Conservation (phyloP, 2,329 filamentous ascomycete genomes). For the Chaetothyriales sp. region DNA sequence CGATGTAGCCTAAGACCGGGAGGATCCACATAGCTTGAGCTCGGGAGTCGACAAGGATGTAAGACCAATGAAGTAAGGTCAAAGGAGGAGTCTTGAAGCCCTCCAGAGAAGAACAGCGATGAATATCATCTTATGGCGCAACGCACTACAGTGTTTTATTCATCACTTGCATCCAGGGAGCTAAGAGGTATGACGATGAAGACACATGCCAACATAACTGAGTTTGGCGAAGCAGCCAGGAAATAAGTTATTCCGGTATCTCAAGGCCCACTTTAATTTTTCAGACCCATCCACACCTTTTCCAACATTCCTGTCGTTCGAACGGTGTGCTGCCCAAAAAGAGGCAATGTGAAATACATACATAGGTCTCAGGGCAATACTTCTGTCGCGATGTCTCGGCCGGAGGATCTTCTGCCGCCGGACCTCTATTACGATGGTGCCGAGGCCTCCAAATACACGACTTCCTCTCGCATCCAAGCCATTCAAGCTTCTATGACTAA, state of each 20-base stretch:
- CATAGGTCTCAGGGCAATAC: background rate
- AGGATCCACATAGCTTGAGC: conserved; percentile 73
- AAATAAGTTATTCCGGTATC: background rate
- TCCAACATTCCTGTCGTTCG: too few species aligned
- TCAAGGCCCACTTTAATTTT: too few species aligned
- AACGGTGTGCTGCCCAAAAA: background rate
- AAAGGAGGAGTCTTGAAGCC: background rate
- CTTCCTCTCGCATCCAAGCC: conserved; percentile 83
- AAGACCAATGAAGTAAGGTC: background rate
- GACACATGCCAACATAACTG: background rate
- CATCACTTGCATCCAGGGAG: background rate
- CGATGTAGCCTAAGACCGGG: conserved; percentile 77
- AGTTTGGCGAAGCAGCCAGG: background rate
- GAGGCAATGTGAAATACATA: background rate
- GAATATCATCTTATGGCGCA: background rate
- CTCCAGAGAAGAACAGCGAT: background rate
- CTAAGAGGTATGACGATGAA: background rate
- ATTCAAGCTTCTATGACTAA: conserved; percentile 93
- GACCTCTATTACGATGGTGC: conserved; percentile 95
- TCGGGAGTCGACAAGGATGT: background rate
- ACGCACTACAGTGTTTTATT: background rate
- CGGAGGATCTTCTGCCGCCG: conserved; percentile 89
- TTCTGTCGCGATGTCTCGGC: conserved; percentile 67
- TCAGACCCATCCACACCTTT: too few species aligned
- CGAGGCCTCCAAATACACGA: conserved; percentile 96